Conservation (phyloP, 257 asterid genomes). For the Lavandula angustifolia region DNA sequence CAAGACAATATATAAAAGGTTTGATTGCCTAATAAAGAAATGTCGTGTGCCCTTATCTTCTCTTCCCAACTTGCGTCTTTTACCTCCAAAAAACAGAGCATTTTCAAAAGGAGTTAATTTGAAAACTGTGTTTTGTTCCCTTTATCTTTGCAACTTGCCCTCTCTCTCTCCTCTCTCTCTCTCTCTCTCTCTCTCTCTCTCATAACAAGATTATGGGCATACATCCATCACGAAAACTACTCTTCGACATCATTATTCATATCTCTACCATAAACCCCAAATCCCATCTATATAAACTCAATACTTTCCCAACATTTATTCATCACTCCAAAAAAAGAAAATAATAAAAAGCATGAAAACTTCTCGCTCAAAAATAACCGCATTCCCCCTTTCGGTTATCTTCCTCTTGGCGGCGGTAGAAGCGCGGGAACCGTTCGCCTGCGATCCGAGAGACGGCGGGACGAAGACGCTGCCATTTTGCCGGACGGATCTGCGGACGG, state of each 20-base stretch:
- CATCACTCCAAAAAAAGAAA: neutral
- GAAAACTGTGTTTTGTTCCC: neutral
- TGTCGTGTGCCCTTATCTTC: neutral
- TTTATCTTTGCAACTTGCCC: slow-evolving; percentile 43
- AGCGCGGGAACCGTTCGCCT: slow-evolving; percentile 66
- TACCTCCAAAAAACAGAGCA: slow-evolving; percentile 17
- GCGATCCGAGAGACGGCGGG: slow-evolving; percentile 45
- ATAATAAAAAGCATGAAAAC: neutral
- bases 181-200: slow-evolving; percentile 9
- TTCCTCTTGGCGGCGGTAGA: slow-evolving; percentile 26
- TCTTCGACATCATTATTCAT: slow-evolving; percentile 22
- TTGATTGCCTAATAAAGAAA: neutral
- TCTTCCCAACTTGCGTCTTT: slow-evolving; percentile 28
- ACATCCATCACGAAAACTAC: slow-evolving; percentile 30
- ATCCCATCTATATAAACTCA: slow-evolving; percentile 31
- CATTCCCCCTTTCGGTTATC: slow-evolving; percentile 26
- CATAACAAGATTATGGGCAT: slow-evolving; percentile 25
- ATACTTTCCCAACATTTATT: slow-evolving; percentile 20
- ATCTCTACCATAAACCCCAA: slow-evolving; percentile 26
- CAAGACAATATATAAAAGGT: neutral
- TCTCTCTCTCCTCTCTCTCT: slow-evolving; percentile 4
- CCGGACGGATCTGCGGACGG: slow-evolving; percentile 34
- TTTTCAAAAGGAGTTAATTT: slow-evolving; percentile 15
- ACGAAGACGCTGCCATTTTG: slow-evolving; percentile 54
- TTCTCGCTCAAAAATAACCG: slow-evolving; percentile 24